Percentiles rank a stretch among this genome's conserved stretches.
These are phyloP conservation scores for Beauveria sp. DNA, from an alignment of 2,329 filamentous ascomycete genomes.

Conservation along the genomic window DNA sequence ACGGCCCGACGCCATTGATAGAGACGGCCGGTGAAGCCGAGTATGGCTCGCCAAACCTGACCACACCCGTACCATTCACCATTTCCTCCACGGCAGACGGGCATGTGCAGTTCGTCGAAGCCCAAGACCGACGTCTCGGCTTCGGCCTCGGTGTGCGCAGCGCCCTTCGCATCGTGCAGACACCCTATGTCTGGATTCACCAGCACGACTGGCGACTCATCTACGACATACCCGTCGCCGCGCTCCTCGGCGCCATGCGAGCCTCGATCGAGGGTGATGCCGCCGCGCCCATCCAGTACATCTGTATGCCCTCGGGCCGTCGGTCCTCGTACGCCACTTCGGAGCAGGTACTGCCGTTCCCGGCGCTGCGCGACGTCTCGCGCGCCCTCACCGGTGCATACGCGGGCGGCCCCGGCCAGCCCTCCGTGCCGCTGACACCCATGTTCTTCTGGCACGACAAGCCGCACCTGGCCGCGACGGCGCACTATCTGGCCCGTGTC, in stretches of 20 bases:
- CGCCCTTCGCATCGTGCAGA: conserved; percentile 36
- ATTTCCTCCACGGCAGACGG: conserved; percentile 27
- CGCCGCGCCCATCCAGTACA: conserved; percentile 38
- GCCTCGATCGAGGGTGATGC: conserved; percentile 20
- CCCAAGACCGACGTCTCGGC: conserved; percentile 37
- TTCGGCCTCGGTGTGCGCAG: conserved; percentile 48
- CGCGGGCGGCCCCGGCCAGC: neutral
- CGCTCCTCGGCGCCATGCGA: conserved; percentile 40
- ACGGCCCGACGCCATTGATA: conserved; percentile 1
- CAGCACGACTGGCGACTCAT: conserved; percentile 49
- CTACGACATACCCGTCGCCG: conserved; percentile 34
- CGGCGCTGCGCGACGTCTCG: conserved; percentile 34
- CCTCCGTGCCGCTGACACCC: conserved; percentile 39
- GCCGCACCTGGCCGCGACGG: conserved; percentile 41
- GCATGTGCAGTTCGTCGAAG: conserved; percentile 41
- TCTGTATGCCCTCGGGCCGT: conserved; percentile 44
- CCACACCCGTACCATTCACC: conserved; percentile 30
- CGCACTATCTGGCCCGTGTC: conserved; percentile 41
- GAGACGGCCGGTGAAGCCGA: conserved; percentile 32
- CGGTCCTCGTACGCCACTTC: conserved; percentile 44
- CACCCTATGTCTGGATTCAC: conserved; percentile 49
- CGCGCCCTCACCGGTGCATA: conserved; percentile 34
- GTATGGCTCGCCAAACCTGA: conserved; percentile 32
- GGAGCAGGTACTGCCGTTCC: conserved; percentile 35
- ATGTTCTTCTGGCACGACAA: conserved; percentile 55